A percentile compares a stretch with the other conserved stretches of the same genome.
Evolutionary conservation across 169 alveolate species (phyloP).

Genomic region (Eimeria brunetti): DNA sequence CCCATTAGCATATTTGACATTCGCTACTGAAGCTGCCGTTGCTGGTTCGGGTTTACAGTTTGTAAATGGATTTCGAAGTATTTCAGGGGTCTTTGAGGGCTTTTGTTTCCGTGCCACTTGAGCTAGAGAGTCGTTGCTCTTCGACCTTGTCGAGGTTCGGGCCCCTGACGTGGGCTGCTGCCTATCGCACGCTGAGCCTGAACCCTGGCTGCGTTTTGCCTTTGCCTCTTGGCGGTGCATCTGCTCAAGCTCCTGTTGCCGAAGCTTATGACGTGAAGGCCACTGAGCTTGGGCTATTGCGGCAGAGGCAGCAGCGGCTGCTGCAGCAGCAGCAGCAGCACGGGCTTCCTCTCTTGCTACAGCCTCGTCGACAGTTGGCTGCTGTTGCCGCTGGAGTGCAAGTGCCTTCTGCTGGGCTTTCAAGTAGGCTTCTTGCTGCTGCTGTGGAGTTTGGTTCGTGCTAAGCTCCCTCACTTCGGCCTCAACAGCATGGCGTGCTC

Average conservation of each 20-base stretch:
- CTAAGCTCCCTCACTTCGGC: conserved; percentile 68
- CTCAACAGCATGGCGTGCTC: conserved; percentile 75
- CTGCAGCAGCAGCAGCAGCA: conserved; percentile 49
- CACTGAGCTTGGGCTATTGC: conserved; percentile 65
- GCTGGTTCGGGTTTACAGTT: background rate
- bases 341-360: conserved; percentile 39
- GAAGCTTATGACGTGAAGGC: conserved; percentile 57
- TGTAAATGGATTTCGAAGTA: background rate
- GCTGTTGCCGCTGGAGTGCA: conserved; percentile 20
- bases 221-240: conserved; percentile 41
- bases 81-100: background rate
- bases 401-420: conserved; percentile 62
- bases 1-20: background rate
- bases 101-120: background rate
- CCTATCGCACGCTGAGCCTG: background rate
- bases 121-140: background rate
- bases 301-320: conserved; percentile 68
- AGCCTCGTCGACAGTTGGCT: conserved; percentile 29
- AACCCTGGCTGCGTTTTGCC: background rate
- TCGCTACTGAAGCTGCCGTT: background rate
- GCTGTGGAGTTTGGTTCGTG: conserved; percentile 47
- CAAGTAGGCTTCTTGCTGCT: conserved; percentile 62
- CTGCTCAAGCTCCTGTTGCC: conserved; percentile 45
- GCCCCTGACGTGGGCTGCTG: background rate
- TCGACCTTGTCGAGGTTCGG: background rate